Percentiles rank a stretch among this genome's conserved stretches.
phyloP scores from a whole-genome alignment of 768 basidiomycete genomes.

The Tremella fuciformis region DNA sequence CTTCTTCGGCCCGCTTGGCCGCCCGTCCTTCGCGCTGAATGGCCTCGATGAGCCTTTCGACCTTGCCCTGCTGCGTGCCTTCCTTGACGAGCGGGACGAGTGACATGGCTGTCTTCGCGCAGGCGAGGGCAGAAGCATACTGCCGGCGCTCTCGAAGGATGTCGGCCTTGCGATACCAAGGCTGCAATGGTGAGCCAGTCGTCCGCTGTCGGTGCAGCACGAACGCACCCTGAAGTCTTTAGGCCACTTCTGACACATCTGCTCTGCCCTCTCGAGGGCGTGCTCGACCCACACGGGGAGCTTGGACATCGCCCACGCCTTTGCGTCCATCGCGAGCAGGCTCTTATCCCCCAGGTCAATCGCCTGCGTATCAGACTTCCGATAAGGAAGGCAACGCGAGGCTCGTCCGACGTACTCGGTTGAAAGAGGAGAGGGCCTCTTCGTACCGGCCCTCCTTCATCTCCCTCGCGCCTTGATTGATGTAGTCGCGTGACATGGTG shows the following conservation, averaged over 20 bases:
- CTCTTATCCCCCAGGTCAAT: conserved; percentile 4
- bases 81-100: no score
- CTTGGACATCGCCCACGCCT: conserved; percentile 11
- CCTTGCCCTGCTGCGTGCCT: neutral
- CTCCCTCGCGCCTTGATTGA: conserved; percentile 3
- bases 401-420: conserved; percentile 1
- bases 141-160: neutral
- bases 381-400: neutral
- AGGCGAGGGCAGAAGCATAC: neutral
- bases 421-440: conserved; percentile 13
- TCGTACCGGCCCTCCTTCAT: conserved; percentile 9
- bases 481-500: conserved; percentile 1
- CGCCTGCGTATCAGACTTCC: neutral
- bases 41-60: neutral
- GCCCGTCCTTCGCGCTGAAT: neutral
- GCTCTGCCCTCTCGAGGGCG: conserved; percentile 1
- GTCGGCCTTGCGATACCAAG: conserved; percentile 17
- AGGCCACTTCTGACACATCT: conserved; percentile 7
- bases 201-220: no score
- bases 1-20: neutral
- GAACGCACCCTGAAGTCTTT: conserved; percentile 4
- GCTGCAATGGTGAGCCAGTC: conserved; percentile 8
- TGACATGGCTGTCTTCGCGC: neutral
- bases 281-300: conserved; percentile 4
- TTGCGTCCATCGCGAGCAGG: conserved; percentile 4